phyloP scores from a whole-genome alignment of 805 yeast genomes.

The Citeromyces matritensis region DNA sequence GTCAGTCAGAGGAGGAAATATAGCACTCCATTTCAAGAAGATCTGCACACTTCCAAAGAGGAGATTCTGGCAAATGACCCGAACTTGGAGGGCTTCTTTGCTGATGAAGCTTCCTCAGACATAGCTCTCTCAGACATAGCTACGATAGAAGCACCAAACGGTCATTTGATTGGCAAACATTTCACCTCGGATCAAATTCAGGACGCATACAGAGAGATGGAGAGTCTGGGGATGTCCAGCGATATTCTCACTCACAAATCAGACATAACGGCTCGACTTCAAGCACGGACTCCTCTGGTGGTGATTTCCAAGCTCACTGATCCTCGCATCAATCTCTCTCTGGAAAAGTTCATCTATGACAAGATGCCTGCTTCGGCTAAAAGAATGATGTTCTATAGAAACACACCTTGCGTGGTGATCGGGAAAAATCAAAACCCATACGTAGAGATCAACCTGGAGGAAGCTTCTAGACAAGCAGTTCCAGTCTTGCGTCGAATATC shows the following conservation, averaged over 20 bases:
- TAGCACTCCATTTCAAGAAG: slow-evolving; percentile 7
- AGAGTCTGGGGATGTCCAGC: slow-evolving; percentile 2
- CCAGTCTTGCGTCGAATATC: slow-evolving; percentile 68
- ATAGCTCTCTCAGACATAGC: background rate
- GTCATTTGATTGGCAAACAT: background rate
- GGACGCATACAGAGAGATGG: slow-evolving; percentile 1
- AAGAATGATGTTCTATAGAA: slow-evolving; percentile 58
- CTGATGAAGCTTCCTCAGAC: slow-evolving; percentile 1
- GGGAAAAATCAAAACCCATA: slow-evolving; percentile 96
- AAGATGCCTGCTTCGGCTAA: slow-evolving; percentile 32
- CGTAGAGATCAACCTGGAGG: slow-evolving; percentile 60
- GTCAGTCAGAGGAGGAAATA: background rate
- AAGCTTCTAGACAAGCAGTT: slow-evolving; percentile 30
- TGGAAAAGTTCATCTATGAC: slow-evolving; percentile 68
- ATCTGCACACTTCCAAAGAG: slow-evolving; percentile 1
- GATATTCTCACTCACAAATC: background rate
- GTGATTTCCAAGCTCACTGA: slow-evolving; percentile 42
- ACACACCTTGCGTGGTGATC: slow-evolving; percentile 76
- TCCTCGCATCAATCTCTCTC: slow-evolving; percentile 66
- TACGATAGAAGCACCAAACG: slow-evolving; percentile 1
- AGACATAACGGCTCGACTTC: background rate
- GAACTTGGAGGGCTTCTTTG: slow-evolving; percentile 12
- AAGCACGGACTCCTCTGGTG: slow-evolving; percentile 26
- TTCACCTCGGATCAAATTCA: background rate
- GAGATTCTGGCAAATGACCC: slow-evolving; percentile 11